These are phyloP conservation scores for Ichthyophthirius multifiliis DNA, from an alignment of 169 alveolate genomes.

Conservation along the genomic window DNA sequence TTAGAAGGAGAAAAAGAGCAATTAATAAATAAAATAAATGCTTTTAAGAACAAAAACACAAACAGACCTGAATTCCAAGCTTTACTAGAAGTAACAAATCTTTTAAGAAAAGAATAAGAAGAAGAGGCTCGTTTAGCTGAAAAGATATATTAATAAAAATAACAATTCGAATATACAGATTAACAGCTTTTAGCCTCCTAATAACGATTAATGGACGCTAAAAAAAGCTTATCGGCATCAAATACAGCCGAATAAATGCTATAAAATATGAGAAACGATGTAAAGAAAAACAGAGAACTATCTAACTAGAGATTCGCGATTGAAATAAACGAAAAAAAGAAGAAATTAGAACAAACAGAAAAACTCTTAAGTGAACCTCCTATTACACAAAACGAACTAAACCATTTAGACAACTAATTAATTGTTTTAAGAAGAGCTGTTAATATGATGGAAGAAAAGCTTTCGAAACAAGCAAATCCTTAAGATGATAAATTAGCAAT, in stretches of 20 bases:
- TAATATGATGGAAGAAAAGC: slow-evolving; percentile 38
- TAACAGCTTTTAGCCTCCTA: slow-evolving; percentile 19
- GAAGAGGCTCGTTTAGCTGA: slow-evolving; percentile 43
- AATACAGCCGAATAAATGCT: slow-evolving; percentile 47
- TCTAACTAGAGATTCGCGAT: slow-evolving; percentile 31
- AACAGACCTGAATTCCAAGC: slow-evolving; percentile 34
- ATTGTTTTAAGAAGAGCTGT: slow-evolving; percentile 40
- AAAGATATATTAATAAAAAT: slow-evolving; percentile 30
- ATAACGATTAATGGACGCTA: slow-evolving; percentile 33
- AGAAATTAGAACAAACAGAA: slow-evolving; percentile 26
- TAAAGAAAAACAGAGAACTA: slow-evolving; percentile 35
- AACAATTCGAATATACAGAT: slow-evolving; percentile 31
- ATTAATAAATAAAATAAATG: slow-evolving; percentile 19
- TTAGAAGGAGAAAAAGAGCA: slow-evolving; percentile 40
- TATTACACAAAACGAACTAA: slow-evolving; percentile 26
- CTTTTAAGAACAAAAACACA: slow-evolving; percentile 19
- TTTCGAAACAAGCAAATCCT: slow-evolving; percentile 30
- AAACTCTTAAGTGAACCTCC: slow-evolving; percentile 37
- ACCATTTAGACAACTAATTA: slow-evolving; percentile 13
- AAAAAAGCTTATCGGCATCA: slow-evolving; percentile 33
- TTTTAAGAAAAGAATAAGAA: slow-evolving; percentile 40
- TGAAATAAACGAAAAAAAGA: slow-evolving; percentile 28
- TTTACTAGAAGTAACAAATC: slow-evolving; percentile 34
- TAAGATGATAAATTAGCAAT: slow-evolving; percentile 37
- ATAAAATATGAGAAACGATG: slow-evolving; percentile 31